Conservation (phyloP, 805 yeast genomes). For the Lachancea sp. region DNA sequence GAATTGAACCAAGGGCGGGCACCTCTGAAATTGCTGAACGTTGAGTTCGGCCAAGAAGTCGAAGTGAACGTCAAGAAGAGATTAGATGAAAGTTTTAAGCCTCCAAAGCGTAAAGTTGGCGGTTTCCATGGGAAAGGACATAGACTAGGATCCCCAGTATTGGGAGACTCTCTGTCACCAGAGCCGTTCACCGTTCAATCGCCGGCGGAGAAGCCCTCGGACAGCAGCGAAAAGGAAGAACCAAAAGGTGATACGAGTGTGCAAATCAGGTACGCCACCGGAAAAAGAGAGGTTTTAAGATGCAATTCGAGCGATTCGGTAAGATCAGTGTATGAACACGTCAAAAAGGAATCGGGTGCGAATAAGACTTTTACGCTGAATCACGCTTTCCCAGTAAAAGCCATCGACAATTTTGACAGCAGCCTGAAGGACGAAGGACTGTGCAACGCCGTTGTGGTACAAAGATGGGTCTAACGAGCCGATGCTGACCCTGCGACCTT, state of each 20-base stretch:
- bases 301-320: conserved; percentile 65
- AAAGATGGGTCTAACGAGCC: conserved; percentile 53
- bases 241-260: conserved; percentile 61
- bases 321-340: conserved; percentile 60
- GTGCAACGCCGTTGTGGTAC: conserved; percentile 81
- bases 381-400: conserved; percentile 75
- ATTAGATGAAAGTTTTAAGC: conserved; percentile 69
- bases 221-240: conserved; percentile 17
- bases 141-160: conserved; percentile 84
- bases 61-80: conserved; percentile 81
- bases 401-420: conserved; percentile 50
- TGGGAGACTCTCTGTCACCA: conserved; percentile 47
- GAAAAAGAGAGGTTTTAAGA: conserved; percentile 57
- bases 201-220: conserved; percentile 10
- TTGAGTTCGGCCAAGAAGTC: conserved; percentile 85
- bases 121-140: conserved; percentile 79
- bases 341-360: conserved; percentile 41
- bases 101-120: conserved; percentile 56
- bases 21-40: conserved; percentile 75
- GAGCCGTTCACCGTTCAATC: conserved; percentile 8
- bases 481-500: neutral
- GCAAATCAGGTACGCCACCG: conserved; percentile 80
- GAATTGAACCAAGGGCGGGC: conserved; percentile 88
- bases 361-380: conserved; percentile 57
- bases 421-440: conserved; percentile 71